Conservation (phyloP, 1,139 yeast species). For the Hanseniaspora gamundiae region DNA sequence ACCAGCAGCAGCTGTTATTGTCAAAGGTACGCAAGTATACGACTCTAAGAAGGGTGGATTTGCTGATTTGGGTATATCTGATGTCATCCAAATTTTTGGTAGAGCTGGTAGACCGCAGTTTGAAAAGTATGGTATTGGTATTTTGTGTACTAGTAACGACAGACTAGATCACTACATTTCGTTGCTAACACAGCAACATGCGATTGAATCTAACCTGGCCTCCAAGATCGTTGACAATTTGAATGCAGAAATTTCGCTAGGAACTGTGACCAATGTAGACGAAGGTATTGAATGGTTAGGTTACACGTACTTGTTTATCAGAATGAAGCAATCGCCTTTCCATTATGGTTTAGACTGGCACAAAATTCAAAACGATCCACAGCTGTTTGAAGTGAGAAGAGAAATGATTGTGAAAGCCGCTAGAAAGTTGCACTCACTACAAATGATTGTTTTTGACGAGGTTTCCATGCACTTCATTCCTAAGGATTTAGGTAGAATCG, state of each 20-base stretch:
- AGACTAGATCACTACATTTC: conserved; percentile 77
- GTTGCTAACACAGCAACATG: conserved; percentile 85
- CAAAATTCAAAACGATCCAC: conserved; percentile 74
- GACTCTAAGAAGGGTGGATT: conserved; percentile 93
- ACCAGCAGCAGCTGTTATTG: conserved; percentile 95
- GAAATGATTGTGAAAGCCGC: conserved; percentile 74
- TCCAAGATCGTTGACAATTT: conserved; percentile 78
- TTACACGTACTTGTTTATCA: conserved; percentile 83
- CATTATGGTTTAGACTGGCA: conserved; percentile 89
- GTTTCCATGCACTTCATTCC: conserved; percentile 66
- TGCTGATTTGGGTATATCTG: conserved; percentile 87
- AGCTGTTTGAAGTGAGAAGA: conserved; percentile 59
- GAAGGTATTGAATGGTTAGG: conserved; percentile 97
- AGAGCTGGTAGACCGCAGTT: conserved; percentile 99
- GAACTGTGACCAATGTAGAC: conserved; percentile 87
- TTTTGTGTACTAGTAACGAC: conserved; percentile 74
- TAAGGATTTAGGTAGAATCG: conserved; percentile 86
- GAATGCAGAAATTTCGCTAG: conserved; percentile 91
- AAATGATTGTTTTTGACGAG: conserved; percentile 91
- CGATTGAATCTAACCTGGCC: conserved; percentile 78
- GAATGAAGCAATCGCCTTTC: conserved; percentile 92
- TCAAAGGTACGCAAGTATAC: conserved; percentile 93
- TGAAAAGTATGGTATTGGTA: conserved; percentile 76
- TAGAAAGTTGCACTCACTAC: conserved; percentile 63
- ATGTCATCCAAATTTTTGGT: conserved; percentile 95